Evolutionary conservation across 805 yeast genomes (phyloP).

Genomic region (Yamadazyma endophytica): DNA sequence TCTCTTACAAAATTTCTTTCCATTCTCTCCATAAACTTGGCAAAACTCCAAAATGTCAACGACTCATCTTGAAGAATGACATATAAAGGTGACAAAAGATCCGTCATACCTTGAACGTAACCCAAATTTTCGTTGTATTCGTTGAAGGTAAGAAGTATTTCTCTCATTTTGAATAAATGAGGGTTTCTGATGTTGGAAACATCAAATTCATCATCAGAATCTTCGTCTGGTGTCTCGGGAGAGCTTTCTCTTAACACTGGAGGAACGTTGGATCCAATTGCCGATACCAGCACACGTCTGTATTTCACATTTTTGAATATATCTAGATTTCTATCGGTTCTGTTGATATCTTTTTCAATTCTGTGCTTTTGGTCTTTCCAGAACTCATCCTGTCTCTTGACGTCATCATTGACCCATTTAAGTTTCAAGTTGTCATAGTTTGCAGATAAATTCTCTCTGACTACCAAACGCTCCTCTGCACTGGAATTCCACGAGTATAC

Average conservation of each 20-base stretch:
- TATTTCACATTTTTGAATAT: conserved; percentile 48
- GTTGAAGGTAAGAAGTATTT: conserved; percentile 80
- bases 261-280: conserved; percentile 10
- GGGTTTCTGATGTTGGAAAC: conserved; percentile 67
- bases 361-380: conserved; percentile 89
- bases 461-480: conserved; percentile 57
- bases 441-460: conserved; percentile 51
- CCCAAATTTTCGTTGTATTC: conserved; percentile 81
- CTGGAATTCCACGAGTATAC: conserved; percentile 90
- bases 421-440: conserved; percentile 63
- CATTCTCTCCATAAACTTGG: conserved; percentile 88
- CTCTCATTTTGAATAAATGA: conserved; percentile 67
- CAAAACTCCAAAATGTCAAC: conserved; percentile 84
- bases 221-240: conserved; percentile 31
- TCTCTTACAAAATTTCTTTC: conserved; percentile 89
- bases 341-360: conserved; percentile 87
- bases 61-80: conserved; percentile 63
- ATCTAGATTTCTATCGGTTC: conserved; percentile 80
- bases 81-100: conserved; percentile 82
- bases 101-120: conserved; percentile 98
- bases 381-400: conserved; percentile 49
- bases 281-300: conserved; percentile 16
- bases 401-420: conserved; percentile 62
- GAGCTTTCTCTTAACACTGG: conserved; percentile 20
- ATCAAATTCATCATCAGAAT: conserved; percentile 49